Base-by-base conservation (phyloP, 169 alveolate species). In the Plasmodium gaboni region DNA sequence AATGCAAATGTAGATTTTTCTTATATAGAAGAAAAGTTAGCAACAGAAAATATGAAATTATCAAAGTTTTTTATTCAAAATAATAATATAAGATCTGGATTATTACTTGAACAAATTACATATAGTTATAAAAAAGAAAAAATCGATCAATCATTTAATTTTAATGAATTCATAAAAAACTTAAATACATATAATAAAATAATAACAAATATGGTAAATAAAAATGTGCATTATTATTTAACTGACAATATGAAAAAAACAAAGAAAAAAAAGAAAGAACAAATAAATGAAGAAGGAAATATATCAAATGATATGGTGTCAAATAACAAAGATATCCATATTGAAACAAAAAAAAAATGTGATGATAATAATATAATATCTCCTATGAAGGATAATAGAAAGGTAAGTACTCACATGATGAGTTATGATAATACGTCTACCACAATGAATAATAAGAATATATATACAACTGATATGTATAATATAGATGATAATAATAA, bases 1-100 rank as follows among this genome's bases (percentile, higher is more conserved):
- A 76, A 76, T 51, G 89, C 89, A 0, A 76, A 76, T 76, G 44
- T 76, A 22, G 89, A 76, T 22, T 65, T 76, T 22, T 64, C 89
- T 17, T 76, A 32, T 42, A 17, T 76, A 42, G 89, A 76, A 3
- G 89, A 76, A 22, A 76, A 65, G 26, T 55, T 42, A 38, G 65
- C 17, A 22, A 70, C 38, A 15, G 70, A 63, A 42, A 51, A 68
- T 1, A 32, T 32, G 8, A 64, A 57, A 26, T 26, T 70, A 13
- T 24, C 63, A 28, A 76, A 76, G 26, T 44, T 64, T 2, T 64
- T 65, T 1, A 64, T 76, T 38, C 89, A 76, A 76, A 76, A 64
- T 24, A 76, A 76, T 42, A 76, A 76, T 24, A 57, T 76, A 38
- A 44, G 89, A 38, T 76, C 89, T 1, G 89, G 67, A 13, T n/a